Evolutionary conservation across 352 stramenopile species (phyloP).

Genomic region (Phytophthora pini): DNA sequence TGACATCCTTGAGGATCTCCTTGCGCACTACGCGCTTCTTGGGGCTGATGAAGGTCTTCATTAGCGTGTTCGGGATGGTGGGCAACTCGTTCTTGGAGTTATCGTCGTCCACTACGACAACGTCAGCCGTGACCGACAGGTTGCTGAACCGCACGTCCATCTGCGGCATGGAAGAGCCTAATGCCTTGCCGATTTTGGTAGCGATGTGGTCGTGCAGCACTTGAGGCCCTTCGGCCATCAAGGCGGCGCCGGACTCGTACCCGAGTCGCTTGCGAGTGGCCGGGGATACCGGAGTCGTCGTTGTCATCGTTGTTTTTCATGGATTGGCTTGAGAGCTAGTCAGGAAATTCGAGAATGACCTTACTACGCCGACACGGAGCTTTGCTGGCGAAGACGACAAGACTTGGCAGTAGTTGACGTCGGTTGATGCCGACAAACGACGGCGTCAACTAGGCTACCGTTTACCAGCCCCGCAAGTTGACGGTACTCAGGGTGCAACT

Average conservation of each 20-base stretch:
- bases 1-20: conserved; percentile 47
- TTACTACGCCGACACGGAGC: too few species aligned
- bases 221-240: conserved; percentile 37
- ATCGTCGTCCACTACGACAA: conserved; percentile 21
- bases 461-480: too few species aligned
- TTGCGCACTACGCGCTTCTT: conserved; percentile 39
- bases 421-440: too few species aligned
- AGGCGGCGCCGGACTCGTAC: conserved; percentile 17
- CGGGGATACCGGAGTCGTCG: neutral
- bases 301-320: neutral
- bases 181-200: conserved; percentile 17
- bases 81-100: conserved; percentile 27
- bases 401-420: too few species aligned
- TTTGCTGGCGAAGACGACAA: too few species aligned
- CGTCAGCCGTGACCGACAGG: conserved; percentile 18
- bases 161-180: conserved; percentile 27
- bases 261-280: conserved; percentile 1
- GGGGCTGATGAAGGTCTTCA: conserved; percentile 31
- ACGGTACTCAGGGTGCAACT: too few species aligned
- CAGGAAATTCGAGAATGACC: too few species aligned
- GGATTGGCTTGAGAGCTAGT: too few species aligned
- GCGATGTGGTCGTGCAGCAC: conserved; percentile 34
- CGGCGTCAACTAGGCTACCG: too few species aligned
- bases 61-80: conserved; percentile 18
- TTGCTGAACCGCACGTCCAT: conserved; percentile 35